Conservation (phyloP, 768 basidiomycete species). For the Boletus reticuloceps region DNA sequence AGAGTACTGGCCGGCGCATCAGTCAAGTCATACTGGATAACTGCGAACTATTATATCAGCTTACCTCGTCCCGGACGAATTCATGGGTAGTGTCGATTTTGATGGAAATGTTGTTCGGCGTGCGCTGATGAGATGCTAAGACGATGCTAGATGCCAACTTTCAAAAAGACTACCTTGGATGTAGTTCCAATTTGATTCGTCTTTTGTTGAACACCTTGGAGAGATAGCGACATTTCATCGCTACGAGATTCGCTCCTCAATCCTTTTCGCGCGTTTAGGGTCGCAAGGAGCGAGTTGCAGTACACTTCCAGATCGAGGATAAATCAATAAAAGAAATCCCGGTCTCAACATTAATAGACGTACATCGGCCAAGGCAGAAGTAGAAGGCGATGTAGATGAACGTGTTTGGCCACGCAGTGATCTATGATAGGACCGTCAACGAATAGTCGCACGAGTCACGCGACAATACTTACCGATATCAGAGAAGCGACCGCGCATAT, state of each 20-base stretch:
- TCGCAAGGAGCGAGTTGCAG: constrained; percentile 59
- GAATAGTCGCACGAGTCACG: not conserved
- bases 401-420: constrained; percentile 46
- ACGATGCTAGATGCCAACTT: not conserved
- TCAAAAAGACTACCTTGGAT: constrained; percentile 8
- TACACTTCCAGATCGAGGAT: constrained; percentile 42
- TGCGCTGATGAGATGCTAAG: constrained; percentile 13
- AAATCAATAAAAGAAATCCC: not conserved
- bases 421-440: constrained; percentile 33
- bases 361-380: constrained; percentile 61
- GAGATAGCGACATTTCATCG: constrained; percentile 32
- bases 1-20: constrained; percentile 12
- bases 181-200: constrained; percentile 4
- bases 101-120: constrained; percentile 57
- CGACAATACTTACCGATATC: constrained; percentile 40
- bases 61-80: constrained; percentile 42
- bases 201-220: constrained; percentile 30
- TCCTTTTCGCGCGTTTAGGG: constrained; percentile 54
- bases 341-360: constrained; percentile 19
- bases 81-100: constrained; percentile 67
- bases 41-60: not conserved
- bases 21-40: not conserved
- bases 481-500: constrained; percentile 58
- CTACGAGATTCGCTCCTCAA: constrained; percentile 33
- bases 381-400: constrained; percentile 66